A percentile compares a stretch with the other conserved stretches of the same genome.
These are phyloP conservation scores for Aaosphaeria pasadenensis DNA, from an alignment of 2,329 filamentous ascomycete genomes.

Conservation along the genomic window DNA sequence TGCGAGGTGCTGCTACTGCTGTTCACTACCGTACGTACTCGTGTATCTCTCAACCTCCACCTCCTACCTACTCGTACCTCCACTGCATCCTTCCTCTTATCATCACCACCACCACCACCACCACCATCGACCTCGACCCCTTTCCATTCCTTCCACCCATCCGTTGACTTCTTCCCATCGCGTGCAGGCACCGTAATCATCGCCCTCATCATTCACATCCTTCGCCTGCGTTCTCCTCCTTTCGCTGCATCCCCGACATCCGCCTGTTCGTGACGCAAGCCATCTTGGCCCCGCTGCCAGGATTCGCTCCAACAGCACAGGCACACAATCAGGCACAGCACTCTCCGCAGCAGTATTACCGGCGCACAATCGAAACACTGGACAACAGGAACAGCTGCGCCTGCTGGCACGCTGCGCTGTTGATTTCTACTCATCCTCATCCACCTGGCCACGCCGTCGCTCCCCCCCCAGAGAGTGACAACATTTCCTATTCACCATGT, in stretches of 20 bases:
- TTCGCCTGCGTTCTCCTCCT: too few relatives aligned
- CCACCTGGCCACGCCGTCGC: not conserved
- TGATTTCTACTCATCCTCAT: not conserved
- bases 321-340: not conserved
- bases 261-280: not conserved
- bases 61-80: not conserved
- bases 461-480: slow-evolving; percentile 2
- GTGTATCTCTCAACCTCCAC: not conserved
- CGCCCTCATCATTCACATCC: not conserved
- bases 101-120: not conserved
- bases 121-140: not conserved
- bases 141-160: not conserved
- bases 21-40: too few relatives aligned
- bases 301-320: not conserved
- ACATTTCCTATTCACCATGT: slow-evolving; percentile 21
- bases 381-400: not conserved
- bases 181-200: not conserved
- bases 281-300: not conserved
- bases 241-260: not conserved
- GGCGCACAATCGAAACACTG: not conserved
- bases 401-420: not conserved
- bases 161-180: not conserved
- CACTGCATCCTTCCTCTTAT: not conserved
- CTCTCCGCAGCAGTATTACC: not conserved
- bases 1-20: too few relatives aligned